These are phyloP conservation scores for Phialophora tarda DNA, from an alignment of 2,329 filamentous ascomycete genomes.

Conservation along the genomic window DNA sequence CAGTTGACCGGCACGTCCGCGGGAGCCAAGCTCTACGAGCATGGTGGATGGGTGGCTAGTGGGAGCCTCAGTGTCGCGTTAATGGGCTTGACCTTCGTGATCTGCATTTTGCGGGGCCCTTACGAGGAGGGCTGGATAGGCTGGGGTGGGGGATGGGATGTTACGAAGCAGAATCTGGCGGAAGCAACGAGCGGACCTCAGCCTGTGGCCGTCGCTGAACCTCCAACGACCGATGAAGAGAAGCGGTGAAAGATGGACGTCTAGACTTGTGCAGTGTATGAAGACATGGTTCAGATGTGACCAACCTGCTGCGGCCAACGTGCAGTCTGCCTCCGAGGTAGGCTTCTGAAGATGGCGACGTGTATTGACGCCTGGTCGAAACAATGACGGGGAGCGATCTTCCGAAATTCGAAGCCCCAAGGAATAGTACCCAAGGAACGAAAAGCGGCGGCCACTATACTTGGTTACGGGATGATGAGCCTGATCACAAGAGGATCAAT, in stretches of 20 bases:
- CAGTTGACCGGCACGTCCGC: slow-evolving; percentile 73
- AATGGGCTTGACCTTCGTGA: slow-evolving; percentile 55
- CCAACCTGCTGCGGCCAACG: too few relatives aligned
- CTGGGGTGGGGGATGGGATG: slow-evolving; percentile 63
- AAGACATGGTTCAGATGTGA: background rate
- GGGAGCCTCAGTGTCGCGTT: slow-evolving; percentile 64
- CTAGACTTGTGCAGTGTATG: background rate
- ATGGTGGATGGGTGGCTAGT: slow-evolving; percentile 62
- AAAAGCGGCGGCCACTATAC: background rate
- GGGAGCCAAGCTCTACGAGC: slow-evolving; percentile 62
- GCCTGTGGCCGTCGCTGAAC: slow-evolving; percentile 7
- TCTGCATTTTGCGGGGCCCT: slow-evolving; percentile 59
- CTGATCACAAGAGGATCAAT: background rate
- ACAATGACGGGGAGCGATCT: background rate
- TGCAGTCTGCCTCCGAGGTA: too few relatives aligned
- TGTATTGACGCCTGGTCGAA: background rate
- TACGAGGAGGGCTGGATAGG: slow-evolving; percentile 65
- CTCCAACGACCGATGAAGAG: slow-evolving; percentile 8
- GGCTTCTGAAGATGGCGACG: background rate
- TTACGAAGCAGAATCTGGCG: slow-evolving; percentile 43
- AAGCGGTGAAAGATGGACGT: background rate
- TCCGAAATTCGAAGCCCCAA: background rate
- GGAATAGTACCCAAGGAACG: background rate
- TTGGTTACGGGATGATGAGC: background rate
- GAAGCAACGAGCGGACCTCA: slow-evolving; percentile 30